Percentiles rank a stretch among this genome's conserved stretches.
Conservation (phyloP, 441 rosid genomes). For the Gossypium armourianum region DNA sequence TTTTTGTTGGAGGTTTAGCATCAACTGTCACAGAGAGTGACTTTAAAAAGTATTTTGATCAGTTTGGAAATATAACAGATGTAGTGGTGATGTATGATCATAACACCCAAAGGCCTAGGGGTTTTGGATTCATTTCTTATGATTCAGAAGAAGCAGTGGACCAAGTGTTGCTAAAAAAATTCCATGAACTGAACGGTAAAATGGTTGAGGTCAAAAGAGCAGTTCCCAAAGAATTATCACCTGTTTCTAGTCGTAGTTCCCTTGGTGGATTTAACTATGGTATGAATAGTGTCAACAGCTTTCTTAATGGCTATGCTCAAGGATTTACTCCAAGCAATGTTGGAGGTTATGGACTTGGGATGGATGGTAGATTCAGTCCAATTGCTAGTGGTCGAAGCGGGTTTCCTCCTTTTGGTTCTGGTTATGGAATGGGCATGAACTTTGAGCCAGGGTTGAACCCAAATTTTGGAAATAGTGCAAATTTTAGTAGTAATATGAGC, state of each 20-base stretch:
- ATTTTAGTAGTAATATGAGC: conserved; percentile 46
- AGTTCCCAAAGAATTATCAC: conserved; percentile 85
- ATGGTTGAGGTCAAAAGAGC: conserved; percentile 77
- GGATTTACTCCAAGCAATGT: conserved; percentile 57
- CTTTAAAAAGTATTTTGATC: conserved; percentile 78
- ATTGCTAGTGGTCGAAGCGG: conserved; percentile 63
- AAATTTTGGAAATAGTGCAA: conserved; percentile 47
- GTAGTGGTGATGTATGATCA: conserved; percentile 94
- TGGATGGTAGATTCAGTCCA: conserved; percentile 82
- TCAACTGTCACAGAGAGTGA: conserved; percentile 81
- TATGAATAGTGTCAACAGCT: conserved; percentile 53
- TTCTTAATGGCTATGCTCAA: conserved; percentile 67
- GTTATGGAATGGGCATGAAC: conserved; percentile 65
- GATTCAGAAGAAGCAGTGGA: conserved; percentile 89
- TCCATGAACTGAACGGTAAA: conserved; percentile 86
- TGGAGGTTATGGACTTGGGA: conserved; percentile 73
- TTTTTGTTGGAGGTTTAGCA: conserved; percentile 89
- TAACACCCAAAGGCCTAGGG: conserved; percentile 93
- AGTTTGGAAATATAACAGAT: conserved; percentile 73
- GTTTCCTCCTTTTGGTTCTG: conserved; percentile 54
- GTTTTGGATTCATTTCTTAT: conserved; percentile 83
- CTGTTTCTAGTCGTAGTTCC: conserved; percentile 69
- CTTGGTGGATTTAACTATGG: conserved; percentile 74
- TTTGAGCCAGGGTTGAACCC: conserved; percentile 72
- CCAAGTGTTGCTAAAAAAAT: conserved; percentile 63